A percentile compares a stretch with the other conserved stretches of the same genome.
Conservation (phyloP, 495 filamentous ascomycete species). For the Tuber umbilicatum region DNA sequence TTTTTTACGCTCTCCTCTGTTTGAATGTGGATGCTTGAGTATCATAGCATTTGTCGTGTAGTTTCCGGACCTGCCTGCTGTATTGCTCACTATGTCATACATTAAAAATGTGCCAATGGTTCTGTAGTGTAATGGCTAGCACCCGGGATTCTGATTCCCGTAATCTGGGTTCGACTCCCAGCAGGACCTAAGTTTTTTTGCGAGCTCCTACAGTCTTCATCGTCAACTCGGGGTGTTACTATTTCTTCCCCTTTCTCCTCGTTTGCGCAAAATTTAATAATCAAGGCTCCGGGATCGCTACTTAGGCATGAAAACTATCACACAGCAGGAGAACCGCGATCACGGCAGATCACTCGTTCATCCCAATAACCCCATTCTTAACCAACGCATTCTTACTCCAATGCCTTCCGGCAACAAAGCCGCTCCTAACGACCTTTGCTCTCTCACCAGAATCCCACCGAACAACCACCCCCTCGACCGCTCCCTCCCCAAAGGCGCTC, state of each 20-base stretch:
- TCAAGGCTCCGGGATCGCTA: background rate
- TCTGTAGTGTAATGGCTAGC: conserved; percentile 36
- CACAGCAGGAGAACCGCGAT: background rate
- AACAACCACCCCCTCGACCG: conserved; percentile 30
- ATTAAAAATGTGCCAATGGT: background rate
- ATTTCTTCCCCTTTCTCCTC: background rate
- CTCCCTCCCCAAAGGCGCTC: conserved; percentile 16
- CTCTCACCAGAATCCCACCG: conserved; percentile 27
- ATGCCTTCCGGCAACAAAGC: conserved; percentile 36
- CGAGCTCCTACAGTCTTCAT: background rate
- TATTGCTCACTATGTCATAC: background rate
- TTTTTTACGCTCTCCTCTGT: background rate
- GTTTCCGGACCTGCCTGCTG: background rate
- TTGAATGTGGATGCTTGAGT: no score
- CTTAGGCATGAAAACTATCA: background rate
- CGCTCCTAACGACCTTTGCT: conserved; percentile 43
- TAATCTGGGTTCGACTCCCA: conserved; percentile 33
- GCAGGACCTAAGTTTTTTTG: conserved; percentile 16
- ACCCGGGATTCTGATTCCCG: conserved; percentile 33
- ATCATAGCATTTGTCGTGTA: background rate
- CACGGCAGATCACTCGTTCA: conserved; percentile 23
- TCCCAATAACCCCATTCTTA: conserved; percentile 34
- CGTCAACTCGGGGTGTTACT: background rate
- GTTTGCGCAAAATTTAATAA: background rate
- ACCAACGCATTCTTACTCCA: conserved; percentile 35